Evolutionary conservation across 306 rosid species (phyloP), one percentile per base, ranked within the genome.

Genomic region (Cicer judaicum): DNA sequence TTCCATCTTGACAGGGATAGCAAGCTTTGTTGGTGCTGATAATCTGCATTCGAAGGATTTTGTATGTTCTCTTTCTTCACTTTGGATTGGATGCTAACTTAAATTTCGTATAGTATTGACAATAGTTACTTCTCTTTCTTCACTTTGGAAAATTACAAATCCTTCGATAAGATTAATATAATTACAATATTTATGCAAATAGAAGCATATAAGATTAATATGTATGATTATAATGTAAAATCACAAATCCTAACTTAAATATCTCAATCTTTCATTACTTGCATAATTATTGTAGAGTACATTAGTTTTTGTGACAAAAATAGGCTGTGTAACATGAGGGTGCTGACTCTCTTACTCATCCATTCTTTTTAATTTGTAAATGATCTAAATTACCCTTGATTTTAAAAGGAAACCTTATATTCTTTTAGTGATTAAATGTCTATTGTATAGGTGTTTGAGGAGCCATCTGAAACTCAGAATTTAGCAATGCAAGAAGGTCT

Each of bases 401-500:
- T 36, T 59, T 7, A 67, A 52, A 46, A 21, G 72, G 38, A 12
- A 16, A 1, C 14, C 6, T 62, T 72, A 16, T n/a, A 11, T 40
- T 72, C 69, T 73, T 48, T 50, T 64, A 47, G 24, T 68, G 64
- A 66, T 40, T 72, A 48, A 73, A 56, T 47, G 42, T 69, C 36
- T 76, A 21, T 70, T 47, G 64, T 84, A 44, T 81, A 92, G 98
- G 86, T 78, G 80, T 63, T 84, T 60, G 90, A 87, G 78, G 96
- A 90, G 78, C 89, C 87, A 64, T 83, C 89, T 36, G 96, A 88
- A 73, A 75, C 79, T 57, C 84, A 84, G 82, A 77, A 81, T 73
- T 69, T 78, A 3, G 89, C 84, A 56, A 82, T 80, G 84, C 86
- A 87, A 44, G 94, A 90, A 39, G 81, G 77, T 67, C 83, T 89